Percentiles rank a stretch among this genome's conserved stretches.
Conservation (phyloP, 2,329 filamentous ascomycete species). For the Nemania abortiva region DNA sequence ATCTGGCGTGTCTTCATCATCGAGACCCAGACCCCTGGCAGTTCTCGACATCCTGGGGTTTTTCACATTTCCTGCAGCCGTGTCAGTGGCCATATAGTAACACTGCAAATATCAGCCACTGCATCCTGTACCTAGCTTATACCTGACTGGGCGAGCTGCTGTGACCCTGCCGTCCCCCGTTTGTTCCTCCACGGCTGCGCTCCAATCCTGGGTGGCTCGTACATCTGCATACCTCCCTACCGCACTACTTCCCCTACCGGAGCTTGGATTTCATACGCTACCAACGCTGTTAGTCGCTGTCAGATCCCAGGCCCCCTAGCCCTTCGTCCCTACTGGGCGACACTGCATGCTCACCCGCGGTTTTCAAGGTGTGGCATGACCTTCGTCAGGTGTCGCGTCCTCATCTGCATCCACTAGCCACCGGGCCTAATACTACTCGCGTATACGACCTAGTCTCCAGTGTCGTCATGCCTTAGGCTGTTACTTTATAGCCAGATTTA, state of each 20-base stretch:
- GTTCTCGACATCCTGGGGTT: constrained; percentile 14
- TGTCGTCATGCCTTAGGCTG: constrained; percentile 32
- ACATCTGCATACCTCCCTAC: constrained; percentile 26
- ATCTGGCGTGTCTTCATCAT: constrained; percentile 18
- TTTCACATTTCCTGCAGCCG: constrained; percentile 29
- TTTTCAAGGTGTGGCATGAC: constrained; percentile 38
- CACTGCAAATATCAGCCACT: constrained; percentile 39
- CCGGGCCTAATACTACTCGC: constrained; percentile 27
- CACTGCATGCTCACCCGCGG: constrained; percentile 38
- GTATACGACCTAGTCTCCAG: constrained; percentile 16
- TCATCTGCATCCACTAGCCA: constrained; percentile 24
- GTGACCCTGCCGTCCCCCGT: constrained; percentile 31
- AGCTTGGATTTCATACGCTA: constrained; percentile 25
- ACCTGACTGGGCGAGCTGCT: constrained; percentile 27
- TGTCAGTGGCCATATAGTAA: constrained; percentile 23
- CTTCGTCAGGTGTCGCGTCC: constrained; percentile 21
- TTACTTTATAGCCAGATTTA: constrained; percentile 29
- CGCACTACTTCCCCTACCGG: constrained; percentile 39
- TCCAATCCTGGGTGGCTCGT: constrained; percentile 31
- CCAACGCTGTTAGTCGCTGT: constrained; percentile 33
- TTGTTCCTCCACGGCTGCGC: constrained; percentile 25
- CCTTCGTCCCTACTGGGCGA: constrained; percentile 37
- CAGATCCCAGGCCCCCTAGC: constrained; percentile 18
- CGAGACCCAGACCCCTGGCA: constrained; percentile 23
- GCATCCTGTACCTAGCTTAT: constrained; percentile 27